These are phyloP conservation scores for Linum lewisii DNA, from an alignment of 345 rosid species.

Conservation along the genomic window DNA sequence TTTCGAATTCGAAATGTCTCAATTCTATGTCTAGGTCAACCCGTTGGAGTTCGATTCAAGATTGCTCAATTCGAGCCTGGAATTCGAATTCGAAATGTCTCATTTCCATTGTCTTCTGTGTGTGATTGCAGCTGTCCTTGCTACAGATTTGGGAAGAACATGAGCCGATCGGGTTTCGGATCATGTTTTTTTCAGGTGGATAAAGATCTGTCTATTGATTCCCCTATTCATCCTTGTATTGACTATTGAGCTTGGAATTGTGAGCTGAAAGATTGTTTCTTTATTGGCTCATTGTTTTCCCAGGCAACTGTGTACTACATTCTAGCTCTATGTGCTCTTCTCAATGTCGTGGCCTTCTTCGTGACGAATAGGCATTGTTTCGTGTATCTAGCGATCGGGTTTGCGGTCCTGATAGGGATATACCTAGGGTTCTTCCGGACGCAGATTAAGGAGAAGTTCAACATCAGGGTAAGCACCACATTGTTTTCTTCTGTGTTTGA, in stretches of 20 bases:
- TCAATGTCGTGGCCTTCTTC: slow-evolving; percentile 48
- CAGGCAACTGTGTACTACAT: slow-evolving; percentile 59
- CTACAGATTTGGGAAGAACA: slow-evolving; percentile 83
- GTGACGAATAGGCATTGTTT: slow-evolving; percentile 50
- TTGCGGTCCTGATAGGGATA: slow-evolving; percentile 38
- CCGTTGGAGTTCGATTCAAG: no score
- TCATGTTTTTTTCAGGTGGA: slow-evolving; percentile 69
- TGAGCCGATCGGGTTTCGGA: slow-evolving; percentile 78
- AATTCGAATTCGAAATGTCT: no score
- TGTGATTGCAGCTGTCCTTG: slow-evolving; percentile 71
- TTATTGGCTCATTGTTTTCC: no score
- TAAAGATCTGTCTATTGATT: no score
- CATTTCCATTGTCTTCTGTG: not conserved
- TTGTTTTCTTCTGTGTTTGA: not conserved
- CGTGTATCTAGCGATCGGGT: slow-evolving; percentile 54
- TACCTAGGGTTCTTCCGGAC: slow-evolving; percentile 67
- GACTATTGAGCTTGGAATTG: no score
- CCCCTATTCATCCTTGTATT: no score
- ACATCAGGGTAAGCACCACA: slow-evolving; percentile 55
- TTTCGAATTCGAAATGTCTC: no score
- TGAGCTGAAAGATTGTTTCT: not conserved
- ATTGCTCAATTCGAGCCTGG: no score
- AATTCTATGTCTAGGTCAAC: no score
- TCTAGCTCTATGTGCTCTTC: slow-evolving; percentile 32
- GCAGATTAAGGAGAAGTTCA: slow-evolving; percentile 59